Conservation (phyloP, 331 rosid genomes). For the Quercus lobata region DNA sequence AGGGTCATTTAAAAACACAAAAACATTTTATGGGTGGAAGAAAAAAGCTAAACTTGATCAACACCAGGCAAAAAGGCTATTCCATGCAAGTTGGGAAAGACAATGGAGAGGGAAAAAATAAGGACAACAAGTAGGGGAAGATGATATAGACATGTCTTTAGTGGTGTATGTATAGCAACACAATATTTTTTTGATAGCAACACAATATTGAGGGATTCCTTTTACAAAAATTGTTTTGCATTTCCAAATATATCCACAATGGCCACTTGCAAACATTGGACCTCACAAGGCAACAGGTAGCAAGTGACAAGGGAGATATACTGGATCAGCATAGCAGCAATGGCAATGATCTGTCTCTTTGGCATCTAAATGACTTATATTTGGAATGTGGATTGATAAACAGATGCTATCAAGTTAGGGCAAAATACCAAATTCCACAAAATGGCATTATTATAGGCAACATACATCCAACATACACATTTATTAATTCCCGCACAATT, state of each 20-base stretch:
- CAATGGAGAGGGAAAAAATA: neutral
- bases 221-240: neutral
- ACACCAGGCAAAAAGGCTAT: neutral
- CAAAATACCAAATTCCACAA: neutral
- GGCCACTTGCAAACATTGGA: neutral
- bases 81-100: neutral
- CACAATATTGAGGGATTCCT: neutral
- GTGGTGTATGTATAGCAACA: too few species aligned
- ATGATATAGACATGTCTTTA: too few species aligned
- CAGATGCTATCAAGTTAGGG: neutral
- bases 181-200: neutral
- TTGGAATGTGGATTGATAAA: neutral
- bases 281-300: neutral
- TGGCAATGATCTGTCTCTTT: neutral
- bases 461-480: neutral
- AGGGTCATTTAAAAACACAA: slow-evolving; percentile 3
- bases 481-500: neutral
- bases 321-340: neutral
- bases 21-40: neutral
- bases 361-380: neutral
- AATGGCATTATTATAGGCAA: neutral
- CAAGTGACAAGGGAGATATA: neutral
- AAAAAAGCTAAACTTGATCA: neutral
- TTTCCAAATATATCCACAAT: neutral
- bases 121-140: neutral